Percentiles rank a stretch among this genome's conserved stretches.
Evolutionary conservation across 139 green algal species (phyloP).

Genomic region (Gonium pectorale): DNA sequence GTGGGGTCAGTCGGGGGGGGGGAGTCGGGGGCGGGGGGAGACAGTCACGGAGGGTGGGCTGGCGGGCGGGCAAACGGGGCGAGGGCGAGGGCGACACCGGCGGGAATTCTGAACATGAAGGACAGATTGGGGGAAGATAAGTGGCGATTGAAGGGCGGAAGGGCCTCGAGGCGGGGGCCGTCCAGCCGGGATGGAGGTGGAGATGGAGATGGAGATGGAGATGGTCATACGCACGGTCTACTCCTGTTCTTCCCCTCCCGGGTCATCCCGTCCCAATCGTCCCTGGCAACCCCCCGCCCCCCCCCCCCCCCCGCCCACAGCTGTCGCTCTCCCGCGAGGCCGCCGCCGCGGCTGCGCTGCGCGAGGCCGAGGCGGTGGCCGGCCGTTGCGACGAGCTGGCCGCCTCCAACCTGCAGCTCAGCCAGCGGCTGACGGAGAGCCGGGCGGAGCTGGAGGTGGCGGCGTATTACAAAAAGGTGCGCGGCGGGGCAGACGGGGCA

Average conservation of each 20-base stretch:
- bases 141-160: too few relatives aligned
- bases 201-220: too few relatives aligned
- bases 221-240: too few relatives aligned
- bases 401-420: constrained; percentile 48
- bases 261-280: neutral
- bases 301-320: neutral
- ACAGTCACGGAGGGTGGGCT: too few relatives aligned
- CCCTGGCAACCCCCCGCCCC: neutral
- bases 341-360: neutral
- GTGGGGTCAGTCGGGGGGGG: neutral
- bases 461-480: constrained; percentile 69
- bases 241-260: neutral
- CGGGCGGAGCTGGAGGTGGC: constrained; percentile 57
- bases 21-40: neutral
- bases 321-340: constrained; percentile 19
- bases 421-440: constrained; percentile 61
- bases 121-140: too few relatives aligned
- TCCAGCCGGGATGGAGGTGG: too few relatives aligned
- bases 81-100: too few relatives aligned
- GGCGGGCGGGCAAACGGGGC: too few relatives aligned
- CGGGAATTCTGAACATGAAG: too few relatives aligned
- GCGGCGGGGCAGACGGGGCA: neutral
- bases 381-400: constrained; percentile 34
- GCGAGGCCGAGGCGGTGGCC: constrained; percentile 7
- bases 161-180: too few relatives aligned